Evolutionary conservation across 306 rosid species (phyloP), one percentile per base, ranked within the genome.

Genomic region (Pueraria montana): DNA sequence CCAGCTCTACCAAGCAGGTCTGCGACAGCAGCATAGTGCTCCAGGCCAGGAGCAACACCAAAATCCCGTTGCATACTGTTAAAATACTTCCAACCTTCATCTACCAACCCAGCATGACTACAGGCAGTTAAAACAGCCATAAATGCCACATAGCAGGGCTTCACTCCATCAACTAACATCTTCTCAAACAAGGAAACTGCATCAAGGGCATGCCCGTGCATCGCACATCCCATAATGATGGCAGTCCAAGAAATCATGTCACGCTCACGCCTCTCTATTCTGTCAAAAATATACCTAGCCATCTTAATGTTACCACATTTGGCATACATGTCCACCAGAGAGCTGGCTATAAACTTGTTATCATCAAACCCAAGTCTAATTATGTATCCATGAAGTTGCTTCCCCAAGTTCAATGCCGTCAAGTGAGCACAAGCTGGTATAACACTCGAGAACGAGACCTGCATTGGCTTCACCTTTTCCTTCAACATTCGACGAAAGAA

Each of bases 221-320:
- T 77, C 49, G 97, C 97, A 84, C 88, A 95, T 77, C 97, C 98
- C 98, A 95, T 95, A 63, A 91, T 91, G 84, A 95, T 91, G 84
- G 97, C 91, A 11, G 98, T 93, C 97, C 97, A 95, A 27, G 97
- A 87, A 70, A 95, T 95, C 87, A 88, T 92, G 84, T 95, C 98
- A 85, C 75, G 92, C 11, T 95, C 98, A 85, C 69, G 89, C 13
- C 24, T 43, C 82, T 85, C 87, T 46, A 89, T 90, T 80, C 84
- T 79, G 61, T 88, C 85, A 61, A 91, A 95, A 76, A 93, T 82
- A 86, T 76, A 59, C 74, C 88, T 84, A 43, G 98, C 95, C 73
- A 72, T 86, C 83, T 82, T 85, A 81, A 90, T 87, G 86, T 89
- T 82, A 23, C 97, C 98, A 40, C 97, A 95, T 88, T 95, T 95